These are phyloP conservation scores for Starmera pachycereana DNA, from an alignment of 805 yeast species.

Conservation along the genomic window DNA sequence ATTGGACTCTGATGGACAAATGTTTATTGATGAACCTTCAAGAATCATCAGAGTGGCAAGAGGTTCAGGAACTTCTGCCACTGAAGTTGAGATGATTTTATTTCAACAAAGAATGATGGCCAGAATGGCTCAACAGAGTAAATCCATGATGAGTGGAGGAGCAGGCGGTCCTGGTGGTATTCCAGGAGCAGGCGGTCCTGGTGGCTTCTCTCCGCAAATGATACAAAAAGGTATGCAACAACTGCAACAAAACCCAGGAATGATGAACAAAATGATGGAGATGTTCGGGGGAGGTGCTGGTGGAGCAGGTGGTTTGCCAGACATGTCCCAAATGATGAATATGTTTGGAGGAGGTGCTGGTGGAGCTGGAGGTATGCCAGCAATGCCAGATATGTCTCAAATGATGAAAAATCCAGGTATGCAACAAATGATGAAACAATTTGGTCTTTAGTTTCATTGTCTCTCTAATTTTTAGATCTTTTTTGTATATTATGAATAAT, in stretches of 20 bases:
- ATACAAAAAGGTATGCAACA: slow-evolving; percentile 47
- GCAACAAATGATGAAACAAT: slow-evolving; percentile 39
- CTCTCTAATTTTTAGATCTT: no score
- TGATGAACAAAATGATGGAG: slow-evolving; percentile 64
- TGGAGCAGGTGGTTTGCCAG: slow-evolving; percentile 54
- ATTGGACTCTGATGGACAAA: slow-evolving; percentile 78
- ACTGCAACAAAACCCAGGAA: slow-evolving; percentile 59
- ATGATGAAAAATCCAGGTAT: slow-evolving; percentile 33
- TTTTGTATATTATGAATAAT: neutral
- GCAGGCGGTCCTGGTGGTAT: slow-evolving; percentile 39
- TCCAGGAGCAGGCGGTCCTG: slow-evolving; percentile 39
- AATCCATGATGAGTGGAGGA: slow-evolving; percentile 35
- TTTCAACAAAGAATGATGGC: slow-evolving; percentile 93
- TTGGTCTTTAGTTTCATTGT: slow-evolving; percentile 21
- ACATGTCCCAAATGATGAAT: slow-evolving; percentile 53
- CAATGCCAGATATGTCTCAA: slow-evolving; percentile 29
- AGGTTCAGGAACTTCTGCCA: slow-evolving; percentile 88
- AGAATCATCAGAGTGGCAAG: slow-evolving; percentile 85
- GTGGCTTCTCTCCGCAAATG: slow-evolving; percentile 35
- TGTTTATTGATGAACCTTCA: slow-evolving; percentile 71
- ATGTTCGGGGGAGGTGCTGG: slow-evolving; percentile 53
- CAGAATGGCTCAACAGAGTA: slow-evolving; percentile 70
- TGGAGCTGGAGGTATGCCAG: slow-evolving; percentile 14
- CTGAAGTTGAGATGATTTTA: slow-evolving; percentile 87
- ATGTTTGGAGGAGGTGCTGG: slow-evolving; percentile 30